These are phyloP conservation scores for Saccharomycopsis olivae DNA, from an alignment of 805 yeast genomes.

Conservation along the genomic window DNA sequence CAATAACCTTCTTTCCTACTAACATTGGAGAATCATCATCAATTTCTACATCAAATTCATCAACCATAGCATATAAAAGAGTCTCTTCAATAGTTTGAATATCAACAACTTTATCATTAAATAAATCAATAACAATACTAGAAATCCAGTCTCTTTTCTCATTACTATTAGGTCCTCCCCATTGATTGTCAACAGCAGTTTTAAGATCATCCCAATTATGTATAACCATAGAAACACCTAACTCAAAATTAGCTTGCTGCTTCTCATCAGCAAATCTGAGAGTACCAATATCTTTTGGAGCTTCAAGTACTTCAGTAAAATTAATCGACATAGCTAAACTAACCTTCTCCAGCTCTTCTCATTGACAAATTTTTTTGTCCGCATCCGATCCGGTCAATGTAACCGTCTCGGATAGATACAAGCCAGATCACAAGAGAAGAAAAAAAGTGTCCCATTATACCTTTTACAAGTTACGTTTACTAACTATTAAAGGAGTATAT, in stretches of 20 bases:
- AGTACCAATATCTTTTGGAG: conserved; percentile 29
- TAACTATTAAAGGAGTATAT: too few relatives aligned
- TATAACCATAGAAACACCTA: conserved; percentile 88
- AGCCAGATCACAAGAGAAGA: too few relatives aligned
- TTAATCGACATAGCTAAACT: conserved; percentile 21
- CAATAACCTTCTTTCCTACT: conserved; percentile 57
- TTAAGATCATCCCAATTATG: conserved; percentile 81
- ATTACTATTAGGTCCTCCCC: conserved; percentile 93
- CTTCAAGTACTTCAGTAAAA: conserved; percentile 44
- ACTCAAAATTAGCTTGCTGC: conserved; percentile 78
- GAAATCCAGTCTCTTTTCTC: conserved; percentile 95
- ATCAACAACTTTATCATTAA: conserved; percentile 59
- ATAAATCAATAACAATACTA: conserved; percentile 71
- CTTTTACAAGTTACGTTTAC: too few relatives aligned
- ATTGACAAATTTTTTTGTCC: not conserved
- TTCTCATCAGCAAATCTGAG: conserved; percentile 43
- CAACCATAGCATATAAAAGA: conserved; percentile 80
- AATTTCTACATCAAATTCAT: conserved; percentile 81
- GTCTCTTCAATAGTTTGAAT: conserved; percentile 75
- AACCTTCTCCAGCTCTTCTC: not conserved
- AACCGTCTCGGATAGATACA: too few relatives aligned
- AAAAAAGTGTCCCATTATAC: too few relatives aligned
- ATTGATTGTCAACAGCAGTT: conserved; percentile 80
- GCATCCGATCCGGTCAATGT: too few relatives aligned
- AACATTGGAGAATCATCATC: conserved; percentile 83